Evolutionary conservation across 352 stramenopile species (phyloP).

Genomic region (Pythium monospermum): DNA sequence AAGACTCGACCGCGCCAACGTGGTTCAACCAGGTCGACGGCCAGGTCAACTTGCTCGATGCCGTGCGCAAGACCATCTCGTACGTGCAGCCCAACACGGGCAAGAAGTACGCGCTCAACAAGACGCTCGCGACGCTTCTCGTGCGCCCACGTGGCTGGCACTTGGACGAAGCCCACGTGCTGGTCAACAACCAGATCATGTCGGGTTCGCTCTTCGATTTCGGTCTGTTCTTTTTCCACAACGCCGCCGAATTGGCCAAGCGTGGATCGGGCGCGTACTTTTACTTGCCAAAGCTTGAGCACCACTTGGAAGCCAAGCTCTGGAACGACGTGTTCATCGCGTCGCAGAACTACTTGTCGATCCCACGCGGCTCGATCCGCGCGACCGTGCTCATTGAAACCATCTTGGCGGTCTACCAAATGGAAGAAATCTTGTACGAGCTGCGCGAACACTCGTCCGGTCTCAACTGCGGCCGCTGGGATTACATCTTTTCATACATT

Average conservation of each 20-base stretch:
- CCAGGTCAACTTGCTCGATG: conserved; percentile 92
- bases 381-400: conserved; percentile 96
- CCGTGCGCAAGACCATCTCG: conserved; percentile 87
- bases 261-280: conserved; percentile 90
- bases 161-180: conserved; percentile 93
- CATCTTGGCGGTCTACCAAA: conserved; percentile 95
- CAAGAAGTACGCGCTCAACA: conserved; percentile 74
- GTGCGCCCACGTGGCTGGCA: conserved; percentile 93
- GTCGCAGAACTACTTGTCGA: conserved; percentile 88
- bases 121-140: conserved; percentile 85
- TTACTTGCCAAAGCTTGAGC: conserved; percentile 96
- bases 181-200: conserved; percentile 90
- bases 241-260: conserved; percentile 84
- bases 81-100: conserved; percentile 61
- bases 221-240: conserved; percentile 96
- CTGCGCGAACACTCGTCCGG: conserved; percentile 93
- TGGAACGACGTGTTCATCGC: conserved; percentile 97
- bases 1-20: conserved; percentile 91
- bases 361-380: conserved; percentile 89
- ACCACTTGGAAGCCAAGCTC: conserved; percentile 92
- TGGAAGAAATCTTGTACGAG: conserved; percentile 96
- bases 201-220: conserved; percentile 95
- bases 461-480: conserved; percentile 97
- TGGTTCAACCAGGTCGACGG: conserved; percentile 93
- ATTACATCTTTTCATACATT: conserved; percentile 98